phyloP scores from a whole-genome alignment of 805 yeast species.

The Ogataea paradorogensis region DNA sequence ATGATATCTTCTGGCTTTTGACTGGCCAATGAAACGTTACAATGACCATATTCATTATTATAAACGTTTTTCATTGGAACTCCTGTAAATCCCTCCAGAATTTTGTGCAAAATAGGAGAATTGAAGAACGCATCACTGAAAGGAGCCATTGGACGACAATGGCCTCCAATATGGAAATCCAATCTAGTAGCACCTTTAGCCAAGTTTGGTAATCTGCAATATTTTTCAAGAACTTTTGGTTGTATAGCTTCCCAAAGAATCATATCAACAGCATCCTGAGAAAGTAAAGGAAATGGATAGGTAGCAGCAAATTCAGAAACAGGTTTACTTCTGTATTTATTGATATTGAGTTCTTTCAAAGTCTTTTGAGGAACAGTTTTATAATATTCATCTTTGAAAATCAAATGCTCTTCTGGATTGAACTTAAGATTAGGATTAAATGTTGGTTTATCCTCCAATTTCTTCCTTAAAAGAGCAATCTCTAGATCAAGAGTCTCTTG shows the following conservation, averaged over 20 bases:
- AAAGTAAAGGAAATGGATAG: conserved; percentile 57
- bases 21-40: conserved; percentile 43
- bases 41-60: conserved; percentile 53
- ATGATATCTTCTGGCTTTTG: conserved; percentile 18
- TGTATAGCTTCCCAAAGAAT: conserved; percentile 50
- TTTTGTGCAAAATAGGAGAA: conserved; percentile 47
- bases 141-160: conserved; percentile 37
- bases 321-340: conserved; percentile 30
- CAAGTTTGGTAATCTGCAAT: conserved; percentile 39
- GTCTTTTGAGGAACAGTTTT: conserved; percentile 37
- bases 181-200: conserved; percentile 31
- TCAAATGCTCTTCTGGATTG: conserved; percentile 37
- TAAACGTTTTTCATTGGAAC: conserved; percentile 43
- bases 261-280: conserved; percentile 55
- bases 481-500: conserved; percentile 25
- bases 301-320: conserved; percentile 41
- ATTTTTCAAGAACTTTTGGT: conserved; percentile 40
- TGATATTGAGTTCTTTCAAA: conserved; percentile 35
- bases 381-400: conserved; percentile 35
- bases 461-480: conserved; percentile 16
- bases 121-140: conserved; percentile 51
- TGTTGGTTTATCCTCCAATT: conserved; percentile 24
- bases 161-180: conserved; percentile 50
- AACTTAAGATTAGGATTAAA: conserved; percentile 33
- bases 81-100: conserved; percentile 48